Evolutionary conservation across 2,329 filamentous ascomycete species (phyloP).

Genomic region (Didymella lethalis): DNA sequence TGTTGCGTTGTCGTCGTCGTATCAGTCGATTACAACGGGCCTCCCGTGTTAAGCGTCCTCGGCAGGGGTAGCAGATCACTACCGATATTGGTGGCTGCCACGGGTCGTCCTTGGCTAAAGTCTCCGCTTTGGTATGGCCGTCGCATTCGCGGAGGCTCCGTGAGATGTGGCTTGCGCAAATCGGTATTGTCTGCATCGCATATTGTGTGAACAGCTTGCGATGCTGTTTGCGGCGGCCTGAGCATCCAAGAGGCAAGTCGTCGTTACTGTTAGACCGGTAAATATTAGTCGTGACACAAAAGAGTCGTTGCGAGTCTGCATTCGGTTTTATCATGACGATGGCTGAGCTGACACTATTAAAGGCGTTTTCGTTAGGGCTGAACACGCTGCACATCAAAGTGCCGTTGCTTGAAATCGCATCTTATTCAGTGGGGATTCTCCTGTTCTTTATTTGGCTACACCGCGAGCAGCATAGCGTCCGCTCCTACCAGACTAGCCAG

Average conservation of each 20-base stretch:
- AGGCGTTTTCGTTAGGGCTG: slow-evolving; percentile 12
- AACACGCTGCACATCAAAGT: slow-evolving; percentile 3
- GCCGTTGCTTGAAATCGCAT: slow-evolving; percentile 5
- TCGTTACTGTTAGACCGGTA: neutral
- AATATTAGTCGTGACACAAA: neutral
- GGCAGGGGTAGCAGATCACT: neutral
- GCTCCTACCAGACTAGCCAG: slow-evolving; percentile 7
- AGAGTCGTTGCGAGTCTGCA: neutral
- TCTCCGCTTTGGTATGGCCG: neutral
- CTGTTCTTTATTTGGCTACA: slow-evolving; percentile 15
- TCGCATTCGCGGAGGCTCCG: neutral
- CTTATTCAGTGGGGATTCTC: slow-evolving; percentile 11
- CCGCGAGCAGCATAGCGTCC: slow-evolving; percentile 14
- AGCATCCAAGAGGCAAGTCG: neutral
- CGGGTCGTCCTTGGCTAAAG: neutral
- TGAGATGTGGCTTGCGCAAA: slow-evolving; percentile 5
- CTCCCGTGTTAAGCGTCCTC: slow-evolving; percentile 14
- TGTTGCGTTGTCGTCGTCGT: slow-evolving; percentile 20
- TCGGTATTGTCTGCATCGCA: neutral
- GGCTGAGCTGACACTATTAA: neutral
- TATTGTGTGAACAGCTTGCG: neutral
- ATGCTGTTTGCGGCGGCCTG: neutral
- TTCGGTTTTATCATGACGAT: neutral
- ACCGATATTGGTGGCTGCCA: slow-evolving; percentile 6
- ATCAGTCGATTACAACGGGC: slow-evolving; percentile 8